Evolutionary conservation across 768 basidiomycete genomes (phyloP).

Genomic region (Cubamyces sp.): DNA sequence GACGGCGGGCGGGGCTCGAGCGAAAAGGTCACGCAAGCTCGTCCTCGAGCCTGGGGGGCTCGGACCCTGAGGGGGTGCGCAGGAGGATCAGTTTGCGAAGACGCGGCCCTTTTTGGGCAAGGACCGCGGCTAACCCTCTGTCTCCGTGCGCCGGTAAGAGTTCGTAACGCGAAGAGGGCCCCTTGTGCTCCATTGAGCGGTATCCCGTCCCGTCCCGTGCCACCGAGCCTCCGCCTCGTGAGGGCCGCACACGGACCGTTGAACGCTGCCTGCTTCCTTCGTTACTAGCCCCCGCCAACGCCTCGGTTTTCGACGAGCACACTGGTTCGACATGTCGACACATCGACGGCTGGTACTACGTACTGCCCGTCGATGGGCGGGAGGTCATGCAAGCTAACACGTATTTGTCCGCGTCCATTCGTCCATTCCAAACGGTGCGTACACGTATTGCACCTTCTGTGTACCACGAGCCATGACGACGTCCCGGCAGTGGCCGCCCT

Average conservation of each 20-base stretch:
- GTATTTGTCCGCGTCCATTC: no score
- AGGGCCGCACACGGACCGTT: not conserved
- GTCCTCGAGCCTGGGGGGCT: not conserved
- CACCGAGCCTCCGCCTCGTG: not conserved
- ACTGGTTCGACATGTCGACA: no score
- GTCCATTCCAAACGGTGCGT: no score
- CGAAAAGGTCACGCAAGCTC: not conserved
- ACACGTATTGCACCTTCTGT: no score
- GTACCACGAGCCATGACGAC: not conserved
- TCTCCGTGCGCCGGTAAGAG: not conserved
- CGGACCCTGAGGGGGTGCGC: not conserved
- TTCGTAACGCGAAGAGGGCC: not conserved
- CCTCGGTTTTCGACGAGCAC: not conserved
- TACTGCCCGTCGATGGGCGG: no score
- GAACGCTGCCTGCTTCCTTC: not conserved
- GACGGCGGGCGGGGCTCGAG: no score
- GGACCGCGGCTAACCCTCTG: not conserved
- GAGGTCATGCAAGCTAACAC: no score
- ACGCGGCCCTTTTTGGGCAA: not conserved
- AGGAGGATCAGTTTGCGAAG: conserved; percentile 1
- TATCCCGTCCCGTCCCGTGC: no score
- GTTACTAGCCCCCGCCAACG: not conserved
- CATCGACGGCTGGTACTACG: no score
- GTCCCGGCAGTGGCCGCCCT: not conserved
- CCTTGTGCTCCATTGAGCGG: not conserved